Conservation (phyloP, 768 basidiomycete genomes). For the Gelatoporia subvermispora region DNA sequence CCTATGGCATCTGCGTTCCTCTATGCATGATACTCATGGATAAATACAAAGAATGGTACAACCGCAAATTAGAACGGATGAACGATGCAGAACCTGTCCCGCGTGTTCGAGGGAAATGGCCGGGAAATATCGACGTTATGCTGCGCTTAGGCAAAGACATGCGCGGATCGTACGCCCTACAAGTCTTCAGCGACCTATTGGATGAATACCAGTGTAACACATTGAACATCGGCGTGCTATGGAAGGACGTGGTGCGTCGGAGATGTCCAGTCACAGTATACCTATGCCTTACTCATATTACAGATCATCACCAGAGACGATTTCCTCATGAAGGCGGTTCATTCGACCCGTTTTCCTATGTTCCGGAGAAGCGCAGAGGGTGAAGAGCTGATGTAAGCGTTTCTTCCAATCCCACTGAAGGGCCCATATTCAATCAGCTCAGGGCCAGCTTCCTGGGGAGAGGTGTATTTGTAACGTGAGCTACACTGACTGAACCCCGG, state of each 20-base stretch:
- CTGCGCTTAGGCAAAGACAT: slow-evolving; percentile 17
- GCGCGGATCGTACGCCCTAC: slow-evolving; percentile 20
- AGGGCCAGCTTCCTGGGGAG: not conserved
- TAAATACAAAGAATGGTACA: slow-evolving; percentile 4
- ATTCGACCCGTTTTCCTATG: not conserved
- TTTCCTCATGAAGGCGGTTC: not conserved
- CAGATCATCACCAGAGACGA: not conserved
- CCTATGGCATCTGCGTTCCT: not conserved
- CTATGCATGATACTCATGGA: slow-evolving; percentile 4
- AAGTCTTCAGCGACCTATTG: slow-evolving; percentile 21
- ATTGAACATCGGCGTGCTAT: slow-evolving; percentile 28
- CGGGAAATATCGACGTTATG: slow-evolving; percentile 28
- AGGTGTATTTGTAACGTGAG: not conserved
- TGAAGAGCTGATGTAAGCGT: not conserved
- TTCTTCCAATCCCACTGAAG: not conserved
- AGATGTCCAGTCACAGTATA: not conserved
- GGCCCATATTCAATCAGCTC: not conserved
- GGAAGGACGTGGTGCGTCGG: slow-evolving; percentile 24
- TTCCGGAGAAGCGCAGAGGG: not conserved
- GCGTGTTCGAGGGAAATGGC: slow-evolving; percentile 26
- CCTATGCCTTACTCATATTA: too few species aligned
- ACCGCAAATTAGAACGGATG: slow-evolving; percentile 11
- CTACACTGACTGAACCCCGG: not conserved
- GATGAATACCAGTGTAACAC: slow-evolving; percentile 24
- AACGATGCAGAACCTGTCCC: slow-evolving; percentile 18